These are phyloP conservation scores for Penicillium sp. DNA, from an alignment of 2,329 filamentous ascomycete genomes.

Conservation along the genomic window DNA sequence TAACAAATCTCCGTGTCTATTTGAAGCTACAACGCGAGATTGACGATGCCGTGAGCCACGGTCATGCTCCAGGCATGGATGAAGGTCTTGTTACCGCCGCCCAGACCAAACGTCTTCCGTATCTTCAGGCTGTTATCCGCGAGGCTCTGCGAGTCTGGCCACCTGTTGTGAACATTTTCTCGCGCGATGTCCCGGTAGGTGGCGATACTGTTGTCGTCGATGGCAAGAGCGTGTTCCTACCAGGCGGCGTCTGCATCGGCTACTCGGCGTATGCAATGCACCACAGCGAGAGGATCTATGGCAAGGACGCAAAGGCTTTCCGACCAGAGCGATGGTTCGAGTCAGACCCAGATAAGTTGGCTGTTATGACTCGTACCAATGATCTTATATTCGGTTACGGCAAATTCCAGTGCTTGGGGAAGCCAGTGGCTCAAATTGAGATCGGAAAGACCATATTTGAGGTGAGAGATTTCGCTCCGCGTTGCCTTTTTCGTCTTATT, in stretches of 20 bases:
- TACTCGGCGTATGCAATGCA: conserved; percentile 19
- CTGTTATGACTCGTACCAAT: conserved; percentile 14
- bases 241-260: conserved; percentile 11
- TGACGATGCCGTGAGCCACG: conserved; percentile 11
- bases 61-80: background rate
- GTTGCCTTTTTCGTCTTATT: background rate
- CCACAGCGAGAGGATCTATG: conserved; percentile 15
- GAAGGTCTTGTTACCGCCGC: conserved; percentile 15
- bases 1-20: conserved; percentile 17
- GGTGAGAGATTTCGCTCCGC: conserved; percentile 3
- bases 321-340: conserved; percentile 19
- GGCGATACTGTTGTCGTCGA: conserved; percentile 16
- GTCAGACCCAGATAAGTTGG: conserved; percentile 8
- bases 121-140: conserved; percentile 30
- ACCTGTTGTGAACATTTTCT: conserved; percentile 16
- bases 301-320: conserved; percentile 16
- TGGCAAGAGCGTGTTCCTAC: conserved; percentile 17
- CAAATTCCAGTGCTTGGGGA: conserved; percentile 19
- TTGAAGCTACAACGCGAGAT: conserved; percentile 19
- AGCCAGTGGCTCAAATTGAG: conserved; percentile 18
- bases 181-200: conserved; percentile 14
- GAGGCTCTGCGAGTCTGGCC: conserved; percentile 26
- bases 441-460: conserved; percentile 16
- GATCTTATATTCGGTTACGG: conserved; percentile 18
- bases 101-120: conserved; percentile 28